A percentile compares a stretch with the other conserved stretches of the same genome.
Evolutionary conservation across 2,329 filamentous ascomycete genomes (phyloP).

Genomic region (Aureobasidium vineae): DNA sequence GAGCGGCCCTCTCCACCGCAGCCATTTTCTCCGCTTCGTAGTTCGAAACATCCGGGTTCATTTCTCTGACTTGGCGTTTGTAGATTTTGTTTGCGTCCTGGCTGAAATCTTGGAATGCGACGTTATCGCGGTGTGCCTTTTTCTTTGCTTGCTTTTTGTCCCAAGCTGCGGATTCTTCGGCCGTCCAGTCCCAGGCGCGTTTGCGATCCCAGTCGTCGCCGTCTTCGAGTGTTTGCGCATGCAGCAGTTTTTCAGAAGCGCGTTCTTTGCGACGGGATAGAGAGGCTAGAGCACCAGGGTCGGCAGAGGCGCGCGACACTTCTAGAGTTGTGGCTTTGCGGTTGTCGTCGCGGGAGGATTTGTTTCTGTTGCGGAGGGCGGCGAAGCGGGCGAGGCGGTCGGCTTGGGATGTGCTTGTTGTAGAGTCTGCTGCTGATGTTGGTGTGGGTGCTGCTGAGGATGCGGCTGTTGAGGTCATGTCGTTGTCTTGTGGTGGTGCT

Average conservation of each 20-base stretch:
- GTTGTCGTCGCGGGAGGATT: conserved; percentile 63
- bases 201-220: conserved; percentile 97
- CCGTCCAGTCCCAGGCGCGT: conserved; percentile 97
- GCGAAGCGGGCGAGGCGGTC: conserved; percentile 82
- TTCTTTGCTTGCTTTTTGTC: conserved; percentile 88
- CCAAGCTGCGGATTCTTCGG: conserved; percentile 93
- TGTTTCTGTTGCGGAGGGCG: conserved; percentile 71
- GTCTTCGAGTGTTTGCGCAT: conserved; percentile 79
- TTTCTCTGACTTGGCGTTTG: conserved; percentile 79
- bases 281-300: conserved; percentile 72
- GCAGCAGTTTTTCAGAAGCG: conserved; percentile 87
- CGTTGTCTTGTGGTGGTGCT: neutral
- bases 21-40: conserved; percentile 85
- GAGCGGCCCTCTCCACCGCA: conserved; percentile 80
- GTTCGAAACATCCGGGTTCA: conserved; percentile 73
- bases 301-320: conserved; percentile 72
- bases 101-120: conserved; percentile 84
- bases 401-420: conserved; percentile 37
- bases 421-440: conserved; percentile 28
- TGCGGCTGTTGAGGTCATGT: conserved; percentile 26
- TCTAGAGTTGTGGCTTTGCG: conserved; percentile 81
- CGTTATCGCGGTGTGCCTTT: conserved; percentile 73
- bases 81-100: conserved; percentile 90
- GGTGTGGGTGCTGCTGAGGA: conserved; percentile 29
- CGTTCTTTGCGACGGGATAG: conserved; percentile 84